Evolutionary conservation across 164 flowering plant genomes (phyloP).

Genomic region (Annona squamosa): DNA sequence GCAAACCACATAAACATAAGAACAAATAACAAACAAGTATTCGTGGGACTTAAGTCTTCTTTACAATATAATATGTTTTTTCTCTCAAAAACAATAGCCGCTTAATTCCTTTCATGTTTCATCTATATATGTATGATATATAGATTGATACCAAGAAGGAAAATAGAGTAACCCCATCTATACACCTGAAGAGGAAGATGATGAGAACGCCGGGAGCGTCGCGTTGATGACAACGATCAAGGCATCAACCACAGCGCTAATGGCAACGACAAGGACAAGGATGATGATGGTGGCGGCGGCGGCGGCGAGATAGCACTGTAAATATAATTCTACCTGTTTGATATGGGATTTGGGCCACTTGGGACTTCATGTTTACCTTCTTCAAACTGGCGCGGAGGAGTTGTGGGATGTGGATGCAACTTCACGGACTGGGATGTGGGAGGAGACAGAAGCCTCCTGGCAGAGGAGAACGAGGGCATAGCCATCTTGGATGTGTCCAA

Average conservation of each 20-base stretch:
- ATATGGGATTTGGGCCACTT: conserved; percentile 85
- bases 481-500: conserved; percentile 17
- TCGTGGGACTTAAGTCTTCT: neutral
- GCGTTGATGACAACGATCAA: neutral
- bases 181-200: neutral
- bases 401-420: conserved; percentile 1
- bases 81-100: neutral
- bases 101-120: neutral
- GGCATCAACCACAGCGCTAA: neutral
- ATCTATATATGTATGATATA: neutral
- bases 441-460: conserved; percentile 21
- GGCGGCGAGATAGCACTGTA: neutral
- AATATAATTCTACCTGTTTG: conserved; percentile 22
- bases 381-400: conserved; percentile 28
- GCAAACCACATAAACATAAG: neutral
- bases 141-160: neutral
- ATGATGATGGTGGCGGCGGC: neutral
- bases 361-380: conserved; percentile 71
- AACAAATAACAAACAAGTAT: neutral
- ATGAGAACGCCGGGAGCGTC: neutral
- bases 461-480: conserved; percentile 19
- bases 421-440: conserved; percentile 16
- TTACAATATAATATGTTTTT: neutral
- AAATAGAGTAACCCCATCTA: neutral
- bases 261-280: neutral